Evolutionary conservation across 495 filamentous ascomycete species (phyloP).

Genomic region (Daldinia decipiens): DNA sequence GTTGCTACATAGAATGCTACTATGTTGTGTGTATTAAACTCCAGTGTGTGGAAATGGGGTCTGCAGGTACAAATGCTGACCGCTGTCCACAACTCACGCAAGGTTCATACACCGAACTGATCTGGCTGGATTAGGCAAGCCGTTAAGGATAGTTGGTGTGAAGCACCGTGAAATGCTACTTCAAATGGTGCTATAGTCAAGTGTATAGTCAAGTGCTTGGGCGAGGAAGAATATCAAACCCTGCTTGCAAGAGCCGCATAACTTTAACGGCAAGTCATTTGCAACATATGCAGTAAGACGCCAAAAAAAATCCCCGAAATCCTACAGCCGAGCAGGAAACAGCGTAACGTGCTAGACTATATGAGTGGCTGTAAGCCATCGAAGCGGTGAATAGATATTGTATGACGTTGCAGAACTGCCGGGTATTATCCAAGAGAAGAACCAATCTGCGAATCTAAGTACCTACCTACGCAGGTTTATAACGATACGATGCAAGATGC

Average conservation of each 20-base stretch:
- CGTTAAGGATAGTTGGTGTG: background rate
- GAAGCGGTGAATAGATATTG: slow-evolving; percentile 27
- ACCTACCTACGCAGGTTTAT: background rate
- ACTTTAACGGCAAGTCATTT: background rate
- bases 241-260: background rate
- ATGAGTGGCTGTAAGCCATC: background rate
- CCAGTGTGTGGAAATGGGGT: too few relatives aligned
- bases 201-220: background rate
- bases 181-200: background rate
- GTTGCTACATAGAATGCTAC: too few relatives aligned
- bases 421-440: background rate
- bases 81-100: background rate
- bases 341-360: background rate
- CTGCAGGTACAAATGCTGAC: too few relatives aligned
- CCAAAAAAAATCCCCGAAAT: background rate
- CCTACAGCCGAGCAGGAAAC: background rate
- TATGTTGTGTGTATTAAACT: too few relatives aligned
- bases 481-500: background rate
- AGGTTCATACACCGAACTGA: background rate
- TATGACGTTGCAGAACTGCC: background rate
- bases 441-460: background rate
- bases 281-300: background rate
- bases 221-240: background rate
- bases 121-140: background rate
- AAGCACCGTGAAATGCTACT: background rate